Evolutionary conservation across 2,329 filamentous ascomycete species (phyloP), one percentile per base, ranked within the genome.

Genomic region (Paraconiothyrium sp.): DNA sequence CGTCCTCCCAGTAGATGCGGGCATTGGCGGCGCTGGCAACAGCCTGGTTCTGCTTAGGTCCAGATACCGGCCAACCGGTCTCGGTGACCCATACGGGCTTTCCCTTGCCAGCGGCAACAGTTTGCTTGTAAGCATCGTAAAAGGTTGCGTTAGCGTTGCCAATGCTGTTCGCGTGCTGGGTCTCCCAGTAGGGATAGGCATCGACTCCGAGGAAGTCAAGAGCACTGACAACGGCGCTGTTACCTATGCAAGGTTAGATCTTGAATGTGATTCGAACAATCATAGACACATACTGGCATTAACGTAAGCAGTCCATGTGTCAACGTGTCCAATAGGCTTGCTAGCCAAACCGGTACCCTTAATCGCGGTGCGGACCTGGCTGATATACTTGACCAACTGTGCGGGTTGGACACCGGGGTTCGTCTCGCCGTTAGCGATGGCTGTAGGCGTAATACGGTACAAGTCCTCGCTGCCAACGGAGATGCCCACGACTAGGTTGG

Each of bases 41-140:
- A 44, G 88, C 92, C 60, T 73, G 67, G 66, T 88, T 89, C 64
- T 85, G 80, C 1, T 81, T 84, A 66, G 86, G 81, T 59, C 93
- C 93, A 71, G 84, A 88, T 57, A 93, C 88, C 52, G 93, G 93
- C 88, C 92, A 95, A 67, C 93, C 93, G 16, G 92, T 95, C 85
- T 97, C 93, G 32, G 93, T 95, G 65, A 96, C 86, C 92, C 92
- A 95, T 69, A 96, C 86, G 20, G 86, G 83, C 84, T 93, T 94
- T 74, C 86, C 87, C 39, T 84, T 82, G 39, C 87, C 84, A 48
- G 83, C 89, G 16, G 75, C 79, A 64, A 85, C 78, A 37, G 90
- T 92, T 61, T 85, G 83, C 54, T 84, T 79, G 43, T 91, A 83
- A 16, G 92, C 89, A 14, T 85, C 83, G 73, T 89, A 83, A 83